phyloP scores from a whole-genome alignment of 371 early-diverging fungal genomes.

The Mucor sp. region DNA sequence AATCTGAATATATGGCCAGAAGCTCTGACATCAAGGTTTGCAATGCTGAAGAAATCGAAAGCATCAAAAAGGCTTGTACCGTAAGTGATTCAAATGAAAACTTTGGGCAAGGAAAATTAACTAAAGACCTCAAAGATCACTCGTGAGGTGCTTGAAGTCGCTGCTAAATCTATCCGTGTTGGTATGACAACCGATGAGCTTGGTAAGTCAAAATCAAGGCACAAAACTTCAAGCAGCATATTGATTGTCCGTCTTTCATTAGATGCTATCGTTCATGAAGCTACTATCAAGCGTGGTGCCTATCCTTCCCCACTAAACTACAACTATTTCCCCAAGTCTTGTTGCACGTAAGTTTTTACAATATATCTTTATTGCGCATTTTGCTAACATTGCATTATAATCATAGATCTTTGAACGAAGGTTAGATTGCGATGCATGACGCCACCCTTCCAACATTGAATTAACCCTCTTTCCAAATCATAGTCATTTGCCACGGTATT shows the following conservation, averaged over 20 bases:
- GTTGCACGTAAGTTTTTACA: constrained; percentile 79
- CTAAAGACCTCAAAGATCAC: constrained; percentile 56
- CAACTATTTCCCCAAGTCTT: constrained; percentile 88
- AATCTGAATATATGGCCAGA: constrained; percentile 67
- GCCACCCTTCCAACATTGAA: neutral
- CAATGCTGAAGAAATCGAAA: constrained; percentile 73
- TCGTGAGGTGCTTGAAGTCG: constrained; percentile 86
- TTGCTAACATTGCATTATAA: neutral
- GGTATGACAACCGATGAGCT: constrained; percentile 95
- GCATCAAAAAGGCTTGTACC: constrained; percentile 78
- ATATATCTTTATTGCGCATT: neutral
- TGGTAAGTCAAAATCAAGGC: constrained; percentile 24
- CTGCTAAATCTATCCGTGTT: constrained; percentile 72
- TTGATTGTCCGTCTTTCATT: constrained; percentile 4
- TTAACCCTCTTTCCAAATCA: neutral
- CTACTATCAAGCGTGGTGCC: constrained; percentile 78
- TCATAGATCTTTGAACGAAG: constrained; percentile 61
- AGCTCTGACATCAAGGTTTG: constrained; percentile 70
- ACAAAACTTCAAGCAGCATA: neutral
- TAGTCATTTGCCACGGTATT: constrained; percentile 88
- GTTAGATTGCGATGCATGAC: constrained; percentile 12
- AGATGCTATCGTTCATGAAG: constrained; percentile 87
- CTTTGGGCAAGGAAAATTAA: neutral
- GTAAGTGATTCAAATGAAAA: constrained; percentile 30
- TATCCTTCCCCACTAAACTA: constrained; percentile 98